Conservation (phyloP, 192 early-diverging fungal genomes). For the Coemansia sp. region DNA sequence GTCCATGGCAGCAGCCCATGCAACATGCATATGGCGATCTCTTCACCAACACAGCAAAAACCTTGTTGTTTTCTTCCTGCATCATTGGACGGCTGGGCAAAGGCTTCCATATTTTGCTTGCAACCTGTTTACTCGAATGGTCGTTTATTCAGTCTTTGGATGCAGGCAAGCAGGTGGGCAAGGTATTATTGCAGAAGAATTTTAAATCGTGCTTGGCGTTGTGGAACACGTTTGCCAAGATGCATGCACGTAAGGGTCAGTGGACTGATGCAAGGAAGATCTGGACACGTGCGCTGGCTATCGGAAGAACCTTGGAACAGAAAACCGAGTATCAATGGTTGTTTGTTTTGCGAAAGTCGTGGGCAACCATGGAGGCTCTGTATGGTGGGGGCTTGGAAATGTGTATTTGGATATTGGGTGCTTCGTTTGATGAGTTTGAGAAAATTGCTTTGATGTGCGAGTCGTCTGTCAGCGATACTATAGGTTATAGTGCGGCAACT, state of each 20-base stretch:
- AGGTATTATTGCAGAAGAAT: slow-evolving; percentile 6
- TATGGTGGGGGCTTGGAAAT: slow-evolving; percentile 22
- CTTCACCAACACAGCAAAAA: slow-evolving; percentile 6
- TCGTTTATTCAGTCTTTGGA: slow-evolving; percentile 18
- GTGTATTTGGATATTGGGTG: slow-evolving; percentile 11
- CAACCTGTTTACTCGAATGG: slow-evolving; percentile 21
- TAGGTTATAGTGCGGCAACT: background rate
- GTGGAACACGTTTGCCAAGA: slow-evolving; percentile 41
- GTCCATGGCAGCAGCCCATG: slow-evolving; percentile 18
- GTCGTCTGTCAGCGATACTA: background rate
- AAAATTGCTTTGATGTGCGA: background rate
- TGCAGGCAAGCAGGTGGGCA: background rate
- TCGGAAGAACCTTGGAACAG: background rate
- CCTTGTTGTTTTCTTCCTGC: background rate
- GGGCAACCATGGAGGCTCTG: slow-evolving; percentile 27
- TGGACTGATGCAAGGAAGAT: slow-evolving; percentile 35
- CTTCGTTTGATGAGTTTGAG: background rate
- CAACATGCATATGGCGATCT: slow-evolving; percentile 1
- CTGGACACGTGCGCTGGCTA: slow-evolving; percentile 20
- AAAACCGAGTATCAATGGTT: slow-evolving; percentile 12
- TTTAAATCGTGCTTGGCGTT: slow-evolving; percentile 20
- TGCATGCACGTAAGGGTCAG: slow-evolving; percentile 21
- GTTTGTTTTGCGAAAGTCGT: slow-evolving; percentile 31
- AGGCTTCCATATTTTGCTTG: background rate
- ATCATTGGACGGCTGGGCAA: background rate